A percentile compares a stretch with the other conserved stretches of the same genome.
These are phyloP conservation scores for Colletotrichum salicis DNA, from an alignment of 2,329 filamentous ascomycete genomes.

Conservation along the genomic window DNA sequence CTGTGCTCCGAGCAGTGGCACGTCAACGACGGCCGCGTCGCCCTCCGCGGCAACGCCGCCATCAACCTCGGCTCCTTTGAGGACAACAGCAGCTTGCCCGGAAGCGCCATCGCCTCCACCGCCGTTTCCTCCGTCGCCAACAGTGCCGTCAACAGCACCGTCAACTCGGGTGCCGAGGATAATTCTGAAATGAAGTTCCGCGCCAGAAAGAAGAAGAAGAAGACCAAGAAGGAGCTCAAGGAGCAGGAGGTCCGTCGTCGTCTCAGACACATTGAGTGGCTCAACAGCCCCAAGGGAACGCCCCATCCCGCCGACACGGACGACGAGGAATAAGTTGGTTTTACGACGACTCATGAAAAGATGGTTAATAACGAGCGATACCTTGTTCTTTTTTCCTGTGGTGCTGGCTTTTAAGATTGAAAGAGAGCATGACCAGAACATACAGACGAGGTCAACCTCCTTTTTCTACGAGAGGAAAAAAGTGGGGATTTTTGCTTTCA, in stretches of 20 bases:
- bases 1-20: slow-evolving; percentile 97
- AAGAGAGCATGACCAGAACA: not conserved
- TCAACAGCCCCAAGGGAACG: slow-evolving; percentile 87
- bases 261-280: slow-evolving; percentile 85
- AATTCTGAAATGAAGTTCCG: slow-evolving; percentile 85
- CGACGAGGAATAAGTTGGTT: slow-evolving; percentile 66
- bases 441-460: not conserved
- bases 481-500: slow-evolving; percentile 15
- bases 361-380: slow-evolving; percentile 26
- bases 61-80: slow-evolving; percentile 87
- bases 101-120: slow-evolving; percentile 69
- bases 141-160: slow-evolving; percentile 69
- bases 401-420: slow-evolving; percentile 10
- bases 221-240: slow-evolving; percentile 96
- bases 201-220: slow-evolving; percentile 96
- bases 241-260: slow-evolving; percentile 88
- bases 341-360: slow-evolving; percentile 13
- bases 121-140: slow-evolving; percentile 65
- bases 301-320: slow-evolving; percentile 82
- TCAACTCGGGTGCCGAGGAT: slow-evolving; percentile 87
- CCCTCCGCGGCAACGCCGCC: slow-evolving; percentile 81
- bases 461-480: not conserved
- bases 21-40: slow-evolving; percentile 87
- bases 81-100: slow-evolving; percentile 70
- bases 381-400: slow-evolving; percentile 10